These are phyloP conservation scores for Byssochlamys sp. DNA, from an alignment of 2,329 filamentous ascomycete genomes.

Conservation along the genomic window DNA sequence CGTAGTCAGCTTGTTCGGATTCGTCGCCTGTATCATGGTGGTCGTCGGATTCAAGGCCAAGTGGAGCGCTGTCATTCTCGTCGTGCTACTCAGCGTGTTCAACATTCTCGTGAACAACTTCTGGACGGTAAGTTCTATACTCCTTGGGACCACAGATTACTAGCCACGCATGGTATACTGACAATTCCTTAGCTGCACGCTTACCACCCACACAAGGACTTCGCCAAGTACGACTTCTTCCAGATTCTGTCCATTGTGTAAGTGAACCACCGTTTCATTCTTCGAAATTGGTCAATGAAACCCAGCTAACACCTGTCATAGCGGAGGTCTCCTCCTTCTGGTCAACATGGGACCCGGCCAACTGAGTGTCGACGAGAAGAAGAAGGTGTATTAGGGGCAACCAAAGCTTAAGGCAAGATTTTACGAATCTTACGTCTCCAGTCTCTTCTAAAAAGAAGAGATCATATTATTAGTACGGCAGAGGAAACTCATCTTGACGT, in stretches of 20 bases:
- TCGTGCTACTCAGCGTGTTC: conserved; percentile 90
- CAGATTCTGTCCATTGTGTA: conserved; percentile 96
- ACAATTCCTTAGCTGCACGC: conserved; percentile 64
- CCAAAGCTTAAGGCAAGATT: not conserved
- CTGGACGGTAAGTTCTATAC: conserved; percentile 70
- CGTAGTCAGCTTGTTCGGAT: conserved; percentile 70
- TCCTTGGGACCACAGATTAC: not conserved
- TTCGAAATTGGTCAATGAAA: conserved; percentile 1
- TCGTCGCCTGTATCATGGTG: conserved; percentile 93
- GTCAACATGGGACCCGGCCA: conserved; percentile 98
- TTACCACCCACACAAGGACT: conserved; percentile 98
- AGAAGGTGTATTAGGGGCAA: conserved; percentile 84
- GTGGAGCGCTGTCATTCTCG: conserved; percentile 90
- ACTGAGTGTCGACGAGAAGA: conserved; percentile 99
- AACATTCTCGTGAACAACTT: conserved; percentile 99
- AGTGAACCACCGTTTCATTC: conserved; percentile 22
- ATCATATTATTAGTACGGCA: not conserved
- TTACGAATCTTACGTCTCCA: not conserved
- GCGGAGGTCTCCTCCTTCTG: conserved; percentile 82
- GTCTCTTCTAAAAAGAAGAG: not conserved
- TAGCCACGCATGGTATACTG: conserved; percentile 6
- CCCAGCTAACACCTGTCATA: conserved; percentile 19
- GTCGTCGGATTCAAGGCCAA: conserved; percentile 99
- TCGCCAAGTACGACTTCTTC: conserved; percentile 99
- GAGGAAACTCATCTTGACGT: not conserved